phyloP scores from a whole-genome alignment of 1,139 yeast genomes.

The Yarrowia galli region DNA sequence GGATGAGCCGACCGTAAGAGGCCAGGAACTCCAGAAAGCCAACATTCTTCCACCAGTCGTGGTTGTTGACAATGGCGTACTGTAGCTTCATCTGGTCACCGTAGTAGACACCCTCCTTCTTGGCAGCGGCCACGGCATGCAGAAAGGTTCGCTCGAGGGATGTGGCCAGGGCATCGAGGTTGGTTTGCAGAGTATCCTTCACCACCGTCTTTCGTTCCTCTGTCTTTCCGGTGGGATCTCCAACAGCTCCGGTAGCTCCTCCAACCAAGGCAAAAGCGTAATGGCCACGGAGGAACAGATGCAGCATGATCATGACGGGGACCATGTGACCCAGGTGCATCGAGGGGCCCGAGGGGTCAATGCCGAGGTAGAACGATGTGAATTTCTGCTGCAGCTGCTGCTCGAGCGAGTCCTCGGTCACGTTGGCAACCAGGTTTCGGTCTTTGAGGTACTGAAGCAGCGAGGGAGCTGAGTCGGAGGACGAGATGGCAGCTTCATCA shows the following conservation, averaged over 20 bases:
- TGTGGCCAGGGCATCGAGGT: slow-evolving; percentile 62
- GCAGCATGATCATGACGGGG: slow-evolving; percentile 84
- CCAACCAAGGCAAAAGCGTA: slow-evolving; percentile 84
- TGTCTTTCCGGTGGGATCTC: slow-evolving; percentile 93
- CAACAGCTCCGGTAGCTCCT: slow-evolving; percentile 97
- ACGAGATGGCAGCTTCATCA: slow-evolving; percentile 16
- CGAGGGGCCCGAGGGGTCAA: slow-evolving; percentile 93
- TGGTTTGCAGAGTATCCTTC: slow-evolving; percentile 59
- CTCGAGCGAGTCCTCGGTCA: slow-evolving; percentile 50
- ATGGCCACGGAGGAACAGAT: slow-evolving; percentile 85
- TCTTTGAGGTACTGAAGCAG: slow-evolving; percentile 41
- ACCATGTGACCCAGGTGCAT: slow-evolving; percentile 89
- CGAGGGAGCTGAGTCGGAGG: not conserved
- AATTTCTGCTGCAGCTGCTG: slow-evolving; percentile 53
- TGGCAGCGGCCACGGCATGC: slow-evolving; percentile 67
- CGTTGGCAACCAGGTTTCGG: slow-evolving; percentile 45
- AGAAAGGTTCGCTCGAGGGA: slow-evolving; percentile 66
- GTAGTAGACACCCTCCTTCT: slow-evolving; percentile 55
- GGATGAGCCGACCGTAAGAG: slow-evolving; percentile 75
- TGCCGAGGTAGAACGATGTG: slow-evolving; percentile 85
- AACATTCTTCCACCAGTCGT: slow-evolving; percentile 84
- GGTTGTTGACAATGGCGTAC: slow-evolving; percentile 62
- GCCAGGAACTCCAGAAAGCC: slow-evolving; percentile 79
- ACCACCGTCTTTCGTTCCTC: slow-evolving; percentile 73
- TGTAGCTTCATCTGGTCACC: slow-evolving; percentile 53